Base-by-base conservation (phyloP, 1,284 basidiomycete genomes). In the Boletellus dicymbophilus region DNA sequence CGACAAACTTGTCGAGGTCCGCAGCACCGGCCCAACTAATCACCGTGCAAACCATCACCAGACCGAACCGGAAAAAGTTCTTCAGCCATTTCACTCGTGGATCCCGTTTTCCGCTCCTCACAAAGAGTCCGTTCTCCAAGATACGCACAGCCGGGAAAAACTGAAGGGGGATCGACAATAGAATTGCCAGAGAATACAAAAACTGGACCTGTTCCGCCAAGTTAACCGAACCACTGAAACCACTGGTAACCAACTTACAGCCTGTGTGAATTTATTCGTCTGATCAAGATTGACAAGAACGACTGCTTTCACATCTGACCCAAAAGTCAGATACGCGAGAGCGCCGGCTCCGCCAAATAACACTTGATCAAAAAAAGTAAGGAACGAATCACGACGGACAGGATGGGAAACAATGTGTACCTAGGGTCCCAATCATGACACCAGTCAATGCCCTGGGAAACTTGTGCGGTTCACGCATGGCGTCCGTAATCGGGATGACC, bases 101-200 rank as follows among this genome's bases (percentile, higher is more conserved):
- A 63, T 87, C 72, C 31, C 59, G 76, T 69, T 93, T 93, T 55
- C 98, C 97, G 61, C 95, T 97, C 45, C 83, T 84, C 45, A 84
- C 82, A 68, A 99, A 98, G n/a, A 99, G 65, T 2, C 93, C 95
- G 60, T 96, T 96, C 77, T 99, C 97, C 73, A 99, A 84, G 66
- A 99, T 98, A 39, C 95, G 84, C 41, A 98, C 87, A 1, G 95
- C 97, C 0, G 96, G 96, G 89, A 99, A 98, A 49, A 99, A 86
- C 67, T 97, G 95, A 5, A 99, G 81, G 0, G 96, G 96, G 15
- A 93, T 90, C 15, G 94, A 97, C 36, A 98, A 84, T 53, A 98
- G 77, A 67, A 98, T 99, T 10, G 95, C 96, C 38, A 95, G 68
- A n/a, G 90, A 88, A 72, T 94, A 95, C 16, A 95, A 70, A 70